Evolutionary conservation across 2,329 filamentous ascomycete species (phyloP), one percentile per base, ranked within the genome.

Genomic region (Colletotrichum cereale): DNA sequence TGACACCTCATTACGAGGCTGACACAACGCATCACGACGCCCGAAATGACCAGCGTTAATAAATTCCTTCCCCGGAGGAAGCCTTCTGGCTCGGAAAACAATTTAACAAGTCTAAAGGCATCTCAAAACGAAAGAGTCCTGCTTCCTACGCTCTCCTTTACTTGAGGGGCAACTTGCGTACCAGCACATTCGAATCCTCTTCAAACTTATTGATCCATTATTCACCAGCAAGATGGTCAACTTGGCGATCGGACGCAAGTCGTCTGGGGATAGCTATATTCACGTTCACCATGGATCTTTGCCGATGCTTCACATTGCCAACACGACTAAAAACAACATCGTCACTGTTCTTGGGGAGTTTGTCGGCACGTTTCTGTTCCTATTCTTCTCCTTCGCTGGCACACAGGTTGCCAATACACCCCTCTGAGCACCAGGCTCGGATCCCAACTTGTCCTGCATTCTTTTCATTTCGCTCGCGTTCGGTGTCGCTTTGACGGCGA

Each of bases 331-430:
- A 29, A 84, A 84, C 64, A 77, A 82, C 31, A 66, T 83, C 16
- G 79, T 85, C 53, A 81, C 85, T n/a, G 77, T 83, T 42, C 72
- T 86, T 29, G 85, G 84, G 67, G 86, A 88, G 78, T 86, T 88
- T 58, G 83, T 84, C 73, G 86, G 86, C 66, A 88, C 86, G 1
- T 87, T 88, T 73, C 81, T 87, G 77, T 88, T 88, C 76, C 80
- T 88, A 0, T 83, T 87, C 58, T 79, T 84, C 65, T 75, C 82
- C 44, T 85, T 82, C 67, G 78, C 82, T 24, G 82, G 83, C 36
- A 76, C 83, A 0, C 80, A 84, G 68, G 79, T 82, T 18, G 82
- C 81, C 48, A 73, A 69, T 29, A 69, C 62, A 4, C 62, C 68
- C 5, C 21, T 24, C 14, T 55, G 67, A n/a, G 34, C 34, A 7